These are phyloP conservation scores for Ophiognomonia clavigignenti-juglandacearum DNA, from an alignment of 2,329 filamentous ascomycete species.

Conservation along the genomic window DNA sequence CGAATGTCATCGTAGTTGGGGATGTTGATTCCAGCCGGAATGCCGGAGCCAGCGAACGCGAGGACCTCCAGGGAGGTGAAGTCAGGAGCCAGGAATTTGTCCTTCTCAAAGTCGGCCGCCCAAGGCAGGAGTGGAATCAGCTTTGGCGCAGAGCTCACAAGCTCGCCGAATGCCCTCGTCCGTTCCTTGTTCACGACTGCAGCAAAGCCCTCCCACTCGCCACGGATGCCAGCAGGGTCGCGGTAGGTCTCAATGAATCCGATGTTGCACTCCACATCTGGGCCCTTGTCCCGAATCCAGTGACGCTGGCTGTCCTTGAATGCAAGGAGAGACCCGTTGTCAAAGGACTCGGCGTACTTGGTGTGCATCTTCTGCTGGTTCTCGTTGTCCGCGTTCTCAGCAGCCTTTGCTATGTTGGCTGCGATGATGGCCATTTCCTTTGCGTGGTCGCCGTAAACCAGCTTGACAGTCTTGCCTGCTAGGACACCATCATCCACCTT, in stretches of 20 bases:
- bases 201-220: conserved; percentile 83
- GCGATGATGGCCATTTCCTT: conserved; percentile 67
- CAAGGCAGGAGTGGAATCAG: conserved; percentile 91
- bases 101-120: conserved; percentile 86
- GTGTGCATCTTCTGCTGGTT: conserved; percentile 69
- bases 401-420: conserved; percentile 63
- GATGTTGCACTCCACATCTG: conserved; percentile 74
- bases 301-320: conserved; percentile 77
- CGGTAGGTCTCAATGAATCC: conserved; percentile 85
- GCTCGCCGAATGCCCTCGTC: conserved; percentile 78
- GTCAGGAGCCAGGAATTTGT: conserved; percentile 90
- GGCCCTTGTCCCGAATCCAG: conserved; percentile 81
- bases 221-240: conserved; percentile 74
- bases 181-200: conserved; percentile 85
- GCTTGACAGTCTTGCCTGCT: conserved; percentile 62
- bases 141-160: conserved; percentile 74
- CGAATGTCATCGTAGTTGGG: conserved; percentile 73
- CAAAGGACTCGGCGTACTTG: conserved; percentile 71
- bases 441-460: conserved; percentile 71
- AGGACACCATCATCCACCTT: conserved; percentile 54
- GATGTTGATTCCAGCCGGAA: conserved; percentile 65
- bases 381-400: conserved; percentile 66
- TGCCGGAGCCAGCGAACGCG: conserved; percentile 68
- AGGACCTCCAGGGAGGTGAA: conserved; percentile 93
- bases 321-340: conserved; percentile 66